Conservation (phyloP, 2,329 filamentous ascomycete genomes). For the Colletotrichum theobromicola region DNA sequence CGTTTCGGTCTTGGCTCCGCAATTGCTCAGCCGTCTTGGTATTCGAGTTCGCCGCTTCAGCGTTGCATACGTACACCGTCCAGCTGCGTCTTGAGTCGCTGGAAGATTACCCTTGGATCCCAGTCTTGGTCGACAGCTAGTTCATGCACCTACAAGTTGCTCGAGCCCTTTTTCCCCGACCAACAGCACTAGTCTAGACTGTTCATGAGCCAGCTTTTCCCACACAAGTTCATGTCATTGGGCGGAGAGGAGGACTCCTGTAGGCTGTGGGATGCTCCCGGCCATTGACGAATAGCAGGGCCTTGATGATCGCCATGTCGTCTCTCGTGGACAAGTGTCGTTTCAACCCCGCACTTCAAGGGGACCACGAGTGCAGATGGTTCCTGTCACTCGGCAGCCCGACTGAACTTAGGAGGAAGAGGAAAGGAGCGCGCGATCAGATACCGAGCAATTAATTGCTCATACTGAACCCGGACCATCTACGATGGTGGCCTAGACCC, state of each 20-base stretch:
- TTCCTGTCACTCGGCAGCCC: not conserved
- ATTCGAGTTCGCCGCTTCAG: not conserved
- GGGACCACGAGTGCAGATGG: not conserved
- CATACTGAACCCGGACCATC: not conserved
- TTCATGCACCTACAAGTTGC: not conserved
- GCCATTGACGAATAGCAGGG: not conserved
- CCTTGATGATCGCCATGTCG: not conserved
- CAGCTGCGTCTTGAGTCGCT: not conserved
- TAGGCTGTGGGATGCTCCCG: not conserved
- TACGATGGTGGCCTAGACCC: not conserved
- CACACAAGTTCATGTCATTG: not conserved
- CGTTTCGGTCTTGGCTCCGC: not conserved
- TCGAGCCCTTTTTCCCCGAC: not conserved
- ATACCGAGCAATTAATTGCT: not conserved
- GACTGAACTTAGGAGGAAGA: not conserved
- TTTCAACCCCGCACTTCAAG: constrained; percentile 20
- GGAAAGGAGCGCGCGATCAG: not conserved
- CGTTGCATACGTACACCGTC: not conserved
- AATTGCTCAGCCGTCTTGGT: not conserved
- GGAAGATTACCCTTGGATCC: not conserved
- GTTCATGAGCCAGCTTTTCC: not conserved
- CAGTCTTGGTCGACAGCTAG: not conserved
- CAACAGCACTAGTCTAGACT: not conserved
- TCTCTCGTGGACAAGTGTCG: not conserved
- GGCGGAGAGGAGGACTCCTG: not conserved